Evolutionary conservation across 108 stramenopile genomes (phyloP).

Genomic region (Fragilaria crotonensis): DNA sequence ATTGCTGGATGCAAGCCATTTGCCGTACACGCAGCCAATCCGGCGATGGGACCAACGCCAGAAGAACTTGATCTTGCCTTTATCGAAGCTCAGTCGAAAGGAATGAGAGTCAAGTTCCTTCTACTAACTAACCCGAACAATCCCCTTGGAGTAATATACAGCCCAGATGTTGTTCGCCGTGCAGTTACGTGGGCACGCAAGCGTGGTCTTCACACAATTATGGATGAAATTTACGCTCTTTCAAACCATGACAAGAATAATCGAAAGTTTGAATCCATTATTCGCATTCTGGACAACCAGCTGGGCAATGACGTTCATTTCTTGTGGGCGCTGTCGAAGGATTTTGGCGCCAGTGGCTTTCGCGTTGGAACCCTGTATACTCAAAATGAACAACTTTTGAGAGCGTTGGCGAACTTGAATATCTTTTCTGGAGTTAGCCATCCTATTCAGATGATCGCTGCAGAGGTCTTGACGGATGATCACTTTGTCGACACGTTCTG

Average conservation of each 20-base stretch:
- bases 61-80: conserved; percentile 63
- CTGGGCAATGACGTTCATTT: conserved; percentile 79
- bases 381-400: conserved; percentile 60
- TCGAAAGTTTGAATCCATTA: conserved; percentile 54
- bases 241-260: conserved; percentile 31
- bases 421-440: conserved; percentile 68
- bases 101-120: conserved; percentile 60
- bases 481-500: conserved; percentile 58
- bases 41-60: conserved; percentile 52
- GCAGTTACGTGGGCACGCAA: conserved; percentile 67
- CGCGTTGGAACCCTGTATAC: conserved; percentile 80
- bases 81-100: conserved; percentile 35
- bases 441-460: conserved; percentile 76
- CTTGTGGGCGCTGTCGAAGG: conserved; percentile 88
- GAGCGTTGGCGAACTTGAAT: conserved; percentile 56
- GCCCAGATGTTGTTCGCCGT: conserved; percentile 34
- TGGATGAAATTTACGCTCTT: conserved; percentile 88
- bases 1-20: conserved; percentile 60
- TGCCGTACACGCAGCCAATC: conserved; percentile 46
- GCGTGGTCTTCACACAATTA: conserved; percentile 64
- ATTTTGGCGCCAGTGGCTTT: conserved; percentile 85
- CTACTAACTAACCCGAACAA: conserved; percentile 89
- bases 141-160: conserved; percentile 80
- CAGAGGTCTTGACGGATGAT: conserved; percentile 76
- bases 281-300: conserved; percentile 53